phyloP scores from a whole-genome alignment of 1,284 basidiomycete genomes.

The Thelephora terrestris region DNA sequence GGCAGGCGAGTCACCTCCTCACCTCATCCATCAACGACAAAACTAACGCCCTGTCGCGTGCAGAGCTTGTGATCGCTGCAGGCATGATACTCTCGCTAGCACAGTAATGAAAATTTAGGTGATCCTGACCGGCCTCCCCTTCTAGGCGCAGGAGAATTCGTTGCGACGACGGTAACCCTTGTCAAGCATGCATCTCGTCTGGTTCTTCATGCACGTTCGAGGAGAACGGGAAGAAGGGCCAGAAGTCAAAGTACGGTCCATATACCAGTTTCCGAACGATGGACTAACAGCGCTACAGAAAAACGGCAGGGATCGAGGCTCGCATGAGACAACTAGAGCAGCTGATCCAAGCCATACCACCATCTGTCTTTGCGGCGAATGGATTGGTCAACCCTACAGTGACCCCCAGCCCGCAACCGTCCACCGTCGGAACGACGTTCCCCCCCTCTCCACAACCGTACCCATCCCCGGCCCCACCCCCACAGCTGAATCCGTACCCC shows the following conservation, averaged over 20 bases:
- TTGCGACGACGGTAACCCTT: constrained; percentile 78
- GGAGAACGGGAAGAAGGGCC: constrained; percentile 72
- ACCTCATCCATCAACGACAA: constrained; percentile 6
- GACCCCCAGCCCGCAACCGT: constrained; percentile 38
- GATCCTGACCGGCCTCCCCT: constrained; percentile 2
- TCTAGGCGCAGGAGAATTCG: constrained; percentile 68
- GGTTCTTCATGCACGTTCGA: constrained; percentile 75
- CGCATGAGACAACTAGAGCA: constrained; percentile 78
- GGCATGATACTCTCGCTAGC: constrained; percentile 37
- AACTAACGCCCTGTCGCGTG: constrained; percentile 7
- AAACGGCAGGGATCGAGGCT: constrained; percentile 70
- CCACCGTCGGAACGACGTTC: constrained; percentile 25
- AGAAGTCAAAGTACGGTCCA: constrained; percentile 65
- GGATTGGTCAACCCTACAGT: constrained; percentile 23
- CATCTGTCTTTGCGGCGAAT: constrained; percentile 61
- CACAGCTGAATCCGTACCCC: constrained; percentile 63
- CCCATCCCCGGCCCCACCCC: constrained; percentile 63
- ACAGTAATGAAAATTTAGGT: constrained; percentile 3
- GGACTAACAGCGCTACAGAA: constrained; percentile 27
- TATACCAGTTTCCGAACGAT: constrained; percentile 1
- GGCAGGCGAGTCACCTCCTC: constrained; percentile 48
- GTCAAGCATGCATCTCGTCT: constrained; percentile 70
- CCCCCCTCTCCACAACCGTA: constrained; percentile 36
- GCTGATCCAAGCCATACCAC: constrained; percentile 71
- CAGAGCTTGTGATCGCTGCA: constrained; percentile 78